phyloP scores from a whole-genome alignment of 2,329 filamentous ascomycete species.

The Beauveria scarabaeidicola region DNA sequence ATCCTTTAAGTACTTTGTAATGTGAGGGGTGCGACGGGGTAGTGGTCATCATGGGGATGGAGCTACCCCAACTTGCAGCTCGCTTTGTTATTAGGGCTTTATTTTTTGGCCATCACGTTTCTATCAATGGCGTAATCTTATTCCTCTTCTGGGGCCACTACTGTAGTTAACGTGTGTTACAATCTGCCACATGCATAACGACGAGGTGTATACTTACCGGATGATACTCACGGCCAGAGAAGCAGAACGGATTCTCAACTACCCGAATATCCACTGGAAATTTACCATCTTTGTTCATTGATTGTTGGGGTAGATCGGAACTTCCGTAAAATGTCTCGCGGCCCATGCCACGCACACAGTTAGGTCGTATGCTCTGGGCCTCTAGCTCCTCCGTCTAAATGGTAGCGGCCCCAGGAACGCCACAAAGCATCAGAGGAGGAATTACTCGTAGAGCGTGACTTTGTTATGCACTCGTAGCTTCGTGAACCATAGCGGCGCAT shows the following conservation, averaged over 20 bases:
- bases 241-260: too few relatives aligned
- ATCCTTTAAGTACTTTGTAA: neutral
- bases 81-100: neutral
- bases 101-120: neutral
- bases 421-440: neutral
- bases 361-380: neutral
- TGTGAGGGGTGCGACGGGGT: conserved; percentile 1
- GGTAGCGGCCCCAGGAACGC: neutral
- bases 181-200: too few relatives aligned
- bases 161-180: too few relatives aligned
- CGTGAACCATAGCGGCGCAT: neutral
- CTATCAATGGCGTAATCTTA: too few relatives aligned
- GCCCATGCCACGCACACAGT: neutral
- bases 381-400: neutral
- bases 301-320: neutral
- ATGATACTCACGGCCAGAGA: too few relatives aligned
- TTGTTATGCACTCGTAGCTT: neutral
- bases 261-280: too few relatives aligned
- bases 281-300: too few relatives aligned
- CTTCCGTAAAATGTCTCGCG: neutral
- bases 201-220: too few relatives aligned
- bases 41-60: neutral
- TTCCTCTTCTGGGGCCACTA: too few relatives aligned
- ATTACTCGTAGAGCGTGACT: neutral
- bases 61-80: conserved; percentile 6